phyloP scores from a whole-genome alignment of 345 rosid genomes.

The Clausena lansium region DNA sequence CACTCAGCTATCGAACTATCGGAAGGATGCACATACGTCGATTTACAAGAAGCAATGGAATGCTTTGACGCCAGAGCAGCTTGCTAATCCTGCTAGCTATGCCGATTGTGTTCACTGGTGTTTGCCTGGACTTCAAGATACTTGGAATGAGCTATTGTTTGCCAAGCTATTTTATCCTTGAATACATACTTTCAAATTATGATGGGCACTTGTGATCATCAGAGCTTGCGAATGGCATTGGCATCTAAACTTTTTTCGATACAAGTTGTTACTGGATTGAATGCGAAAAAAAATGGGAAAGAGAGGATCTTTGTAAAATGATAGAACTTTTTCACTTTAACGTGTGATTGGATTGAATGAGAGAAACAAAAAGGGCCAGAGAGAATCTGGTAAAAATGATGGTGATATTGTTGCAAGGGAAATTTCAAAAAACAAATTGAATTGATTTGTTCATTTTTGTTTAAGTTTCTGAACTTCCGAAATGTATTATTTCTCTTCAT shows the following conservation, averaged over 20 bases:
- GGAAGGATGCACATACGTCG: constrained; percentile 89
- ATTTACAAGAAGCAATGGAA: constrained; percentile 93
- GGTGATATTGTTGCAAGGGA: neutral
- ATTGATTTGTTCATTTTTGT: neutral
- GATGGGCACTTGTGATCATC: too few species aligned
- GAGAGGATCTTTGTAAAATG: too few species aligned
- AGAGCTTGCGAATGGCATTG: too few species aligned
- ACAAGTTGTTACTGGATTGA: too few species aligned
- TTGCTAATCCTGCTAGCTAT: constrained; percentile 67
- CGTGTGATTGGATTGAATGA: too few species aligned
- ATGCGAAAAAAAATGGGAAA: too few species aligned
- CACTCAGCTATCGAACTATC: constrained; percentile 73
- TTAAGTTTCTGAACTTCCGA: neutral
- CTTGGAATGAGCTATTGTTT: constrained; percentile 92
- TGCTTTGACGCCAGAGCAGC: constrained; percentile 61
- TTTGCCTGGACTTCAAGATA: constrained; percentile 88
- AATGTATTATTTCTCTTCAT: too few species aligned
- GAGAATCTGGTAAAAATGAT: neutral
- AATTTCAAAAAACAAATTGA: neutral
- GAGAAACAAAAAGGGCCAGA: neutral
- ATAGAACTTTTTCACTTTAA: too few species aligned
- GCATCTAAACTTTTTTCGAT: too few species aligned
- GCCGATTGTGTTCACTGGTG: constrained; percentile 97
- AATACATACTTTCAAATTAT: neutral
- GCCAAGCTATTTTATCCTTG: constrained; percentile 77